These are phyloP conservation scores for Pichia heedii DNA, from an alignment of 805 yeast species.

Conservation along the genomic window DNA sequence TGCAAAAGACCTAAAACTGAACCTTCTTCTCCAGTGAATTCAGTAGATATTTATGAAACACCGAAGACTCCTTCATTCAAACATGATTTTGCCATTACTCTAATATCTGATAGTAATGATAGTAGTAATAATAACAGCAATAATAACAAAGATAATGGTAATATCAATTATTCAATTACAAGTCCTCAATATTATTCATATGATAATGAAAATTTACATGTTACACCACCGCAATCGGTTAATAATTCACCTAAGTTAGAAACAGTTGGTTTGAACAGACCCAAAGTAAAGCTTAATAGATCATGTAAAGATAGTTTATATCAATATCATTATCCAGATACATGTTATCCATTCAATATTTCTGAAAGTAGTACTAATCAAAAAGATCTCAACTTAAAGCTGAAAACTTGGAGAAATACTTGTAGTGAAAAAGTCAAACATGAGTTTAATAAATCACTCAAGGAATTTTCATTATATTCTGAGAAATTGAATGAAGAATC, in stretches of 20 bases:
- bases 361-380: slow-evolving; percentile 16
- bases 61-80: slow-evolving; percentile 19
- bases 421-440: slow-evolving; percentile 33
- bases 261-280: slow-evolving; percentile 15
- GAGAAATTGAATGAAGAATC: slow-evolving; percentile 7
- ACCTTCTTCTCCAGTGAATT: neutral
- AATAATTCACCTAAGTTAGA: slow-evolving; percentile 18
- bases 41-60: slow-evolving; percentile 3
- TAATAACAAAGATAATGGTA: neutral
- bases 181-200: slow-evolving; percentile 11
- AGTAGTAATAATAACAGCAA: neutral
- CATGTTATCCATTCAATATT: slow-evolving; percentile 27
- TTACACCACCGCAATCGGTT: slow-evolving; percentile 23
- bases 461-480: slow-evolving; percentile 31
- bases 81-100: neutral
- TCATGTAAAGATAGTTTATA: slow-evolving; percentile 18
- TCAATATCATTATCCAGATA: slow-evolving; percentile 25
- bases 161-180: slow-evolving; percentile 8
- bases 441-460: slow-evolving; percentile 32
- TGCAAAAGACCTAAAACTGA: slow-evolving; percentile 23
- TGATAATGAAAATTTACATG: slow-evolving; percentile 7
- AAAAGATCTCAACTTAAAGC: slow-evolving; percentile 27
- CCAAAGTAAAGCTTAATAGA: slow-evolving; percentile 10
- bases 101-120: neutral
- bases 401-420: slow-evolving; percentile 36